phyloP scores from a whole-genome alignment of 306 rosid species.

The Chamaecrista fasciculata region DNA sequence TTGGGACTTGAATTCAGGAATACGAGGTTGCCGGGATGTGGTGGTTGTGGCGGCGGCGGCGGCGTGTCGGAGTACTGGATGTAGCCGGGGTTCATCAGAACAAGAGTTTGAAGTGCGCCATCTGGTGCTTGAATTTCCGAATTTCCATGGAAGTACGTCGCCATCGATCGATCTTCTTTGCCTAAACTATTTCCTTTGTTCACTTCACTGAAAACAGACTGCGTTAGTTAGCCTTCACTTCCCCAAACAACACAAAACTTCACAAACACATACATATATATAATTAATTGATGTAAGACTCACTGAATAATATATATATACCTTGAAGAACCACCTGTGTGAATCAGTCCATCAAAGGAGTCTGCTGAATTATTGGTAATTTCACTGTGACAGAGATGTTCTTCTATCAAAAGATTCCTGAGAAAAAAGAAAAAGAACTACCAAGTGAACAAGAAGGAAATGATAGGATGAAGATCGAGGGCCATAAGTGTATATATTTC shows the following conservation, averaged over 20 bases:
- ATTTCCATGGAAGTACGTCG: conserved; percentile 91
- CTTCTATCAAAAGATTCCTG: conserved; percentile 31
- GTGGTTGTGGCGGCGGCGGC: conserved; percentile 48
- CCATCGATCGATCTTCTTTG: conserved; percentile 74
- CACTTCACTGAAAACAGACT: conserved; percentile 48
- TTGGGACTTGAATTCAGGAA: conserved; percentile 54
- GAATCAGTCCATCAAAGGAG: conserved; percentile 50
- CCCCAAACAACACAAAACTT: conserved; percentile 11
- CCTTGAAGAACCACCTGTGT: not conserved
- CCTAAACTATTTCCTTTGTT: conserved; percentile 22
- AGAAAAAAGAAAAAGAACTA: no score
- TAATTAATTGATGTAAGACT: not conserved
- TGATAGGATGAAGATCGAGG: conserved; percentile 11
- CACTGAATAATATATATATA: no score
- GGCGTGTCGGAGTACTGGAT: conserved; percentile 76
- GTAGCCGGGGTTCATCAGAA: conserved; percentile 89
- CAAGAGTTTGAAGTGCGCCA: conserved; percentile 74
- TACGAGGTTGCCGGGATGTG: conserved; percentile 38
- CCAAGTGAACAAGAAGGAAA: conserved; percentile 19
- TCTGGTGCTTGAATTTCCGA: conserved; percentile 81
- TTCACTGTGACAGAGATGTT: not conserved
- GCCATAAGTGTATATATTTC: not conserved
- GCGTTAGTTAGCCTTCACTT: conserved; percentile 44
- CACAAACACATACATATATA: conserved; percentile 4
- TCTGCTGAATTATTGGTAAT: conserved; percentile 19